Evolutionary conservation across 2,329 filamentous ascomycete species (phyloP), one percentile per base, ranked within the genome.

Genomic region (Aspergillus sp.): DNA sequence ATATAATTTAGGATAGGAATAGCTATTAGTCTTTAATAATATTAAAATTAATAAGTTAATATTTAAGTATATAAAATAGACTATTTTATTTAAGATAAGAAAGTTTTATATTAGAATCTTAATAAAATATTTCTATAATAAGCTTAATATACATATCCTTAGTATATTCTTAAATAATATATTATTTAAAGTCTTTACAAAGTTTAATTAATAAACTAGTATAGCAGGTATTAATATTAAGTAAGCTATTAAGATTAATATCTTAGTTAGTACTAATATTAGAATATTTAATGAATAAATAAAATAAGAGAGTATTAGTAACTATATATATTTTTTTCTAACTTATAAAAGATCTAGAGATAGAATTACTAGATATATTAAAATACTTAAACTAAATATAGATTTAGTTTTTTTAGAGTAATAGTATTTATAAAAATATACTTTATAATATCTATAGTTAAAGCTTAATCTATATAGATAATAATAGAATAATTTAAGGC

Each of bases 341-440:
- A n/a, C n/a, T n/a, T 22, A 24, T 51, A 51, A 15, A 43, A 43
- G 22, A 48, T 12, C 15, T 43, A 34, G 18, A 52, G 17, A 34
- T 44, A 44, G n/a, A 52, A 52, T 43, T 52, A 34, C 15, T 52
- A 4, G 39, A 52, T 43, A 43, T 42, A 52, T 32, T 52, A 52
- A 3, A 34, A 34, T n/a, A 20, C 17, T 11, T 18, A 36, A 2
- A 48, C 3, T 17, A 48, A 20, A 17, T 36, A 48, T 15, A 48
- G 17, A 24, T 48, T 48, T 15, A 48, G 45, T 8, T 48, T 17
- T 36, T 48, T 5, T 17, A 48, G 12, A 6, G 13, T 1, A 1
- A 48, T 13, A 3, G 1, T 48, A 48, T n/a, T n/a, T 22, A 48
- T 34, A 9, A 8, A 17, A 9, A 17, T 34, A 17, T 48, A n/a